Evolutionary conservation across 1,284 basidiomycete species (phyloP).

Genomic region (Moniliophthora roreri): DNA sequence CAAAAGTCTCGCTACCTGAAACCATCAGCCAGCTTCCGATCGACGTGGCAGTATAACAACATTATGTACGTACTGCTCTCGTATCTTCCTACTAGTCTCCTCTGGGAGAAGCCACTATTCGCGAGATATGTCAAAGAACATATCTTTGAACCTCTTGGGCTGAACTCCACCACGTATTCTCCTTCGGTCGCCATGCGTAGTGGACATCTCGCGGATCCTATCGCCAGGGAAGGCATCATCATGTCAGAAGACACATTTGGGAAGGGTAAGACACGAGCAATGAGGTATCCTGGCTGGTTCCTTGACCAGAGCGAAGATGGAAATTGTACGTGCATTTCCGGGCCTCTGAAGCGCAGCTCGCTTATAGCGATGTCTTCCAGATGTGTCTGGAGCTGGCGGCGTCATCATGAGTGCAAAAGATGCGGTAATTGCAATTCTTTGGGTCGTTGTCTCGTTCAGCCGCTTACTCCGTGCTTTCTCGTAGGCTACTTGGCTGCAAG

Average conservation of each 20-base stretch:
- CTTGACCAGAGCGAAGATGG: constrained; percentile 15
- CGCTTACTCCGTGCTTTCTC: too few relatives aligned
- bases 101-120: constrained; percentile 10
- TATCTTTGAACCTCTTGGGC: constrained; percentile 21
- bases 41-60: constrained; percentile 21
- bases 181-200: constrained; percentile 19
- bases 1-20: constrained; percentile 12
- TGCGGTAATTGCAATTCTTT: constrained; percentile 5
- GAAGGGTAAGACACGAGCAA: constrained; percentile 8
- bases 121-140: constrained; percentile 18
- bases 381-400: constrained; percentile 18
- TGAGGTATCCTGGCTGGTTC: constrained; percentile 5
- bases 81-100: constrained; percentile 16
- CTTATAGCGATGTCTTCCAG: too few relatives aligned
- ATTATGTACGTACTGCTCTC: constrained; percentile 21
- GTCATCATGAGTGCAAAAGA: constrained; percentile 19
- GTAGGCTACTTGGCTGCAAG: constrained; percentile 22
- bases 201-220: constrained; percentile 24
- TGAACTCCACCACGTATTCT: constrained; percentile 26
- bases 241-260: constrained; percentile 11
- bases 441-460: neutral
- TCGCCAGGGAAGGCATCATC: constrained; percentile 16
- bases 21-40: constrained; percentile 22
- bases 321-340: constrained; percentile 10
- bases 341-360: too few relatives aligned